These are phyloP conservation scores for Penicillium flavigenum DNA, from an alignment of 495 filamentous ascomycete genomes.

Conservation along the genomic window DNA sequence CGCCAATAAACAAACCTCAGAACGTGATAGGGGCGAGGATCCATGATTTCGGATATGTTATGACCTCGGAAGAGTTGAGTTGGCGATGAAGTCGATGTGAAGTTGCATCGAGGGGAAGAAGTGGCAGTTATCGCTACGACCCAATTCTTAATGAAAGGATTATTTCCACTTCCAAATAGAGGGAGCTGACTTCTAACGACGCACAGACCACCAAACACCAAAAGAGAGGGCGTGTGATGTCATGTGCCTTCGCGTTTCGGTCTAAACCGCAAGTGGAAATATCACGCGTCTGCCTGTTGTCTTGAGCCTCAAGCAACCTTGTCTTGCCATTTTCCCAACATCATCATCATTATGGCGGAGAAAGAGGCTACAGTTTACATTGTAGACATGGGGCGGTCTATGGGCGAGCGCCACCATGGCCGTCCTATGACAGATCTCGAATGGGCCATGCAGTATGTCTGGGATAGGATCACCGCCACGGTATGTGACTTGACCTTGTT, in stretches of 20 bases:
- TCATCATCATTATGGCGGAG: conserved; percentile 66
- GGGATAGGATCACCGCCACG: conserved; percentile 89
- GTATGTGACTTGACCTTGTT: conserved; percentile 35
- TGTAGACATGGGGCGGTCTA: conserved; percentile 80
- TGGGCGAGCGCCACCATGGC: conserved; percentile 73
- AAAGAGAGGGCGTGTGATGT: conserved; percentile 36
- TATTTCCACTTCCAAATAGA: conserved; percentile 9
- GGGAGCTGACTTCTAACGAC: conserved; percentile 12
- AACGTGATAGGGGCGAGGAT: conserved; percentile 74
- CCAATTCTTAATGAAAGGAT: not conserved
- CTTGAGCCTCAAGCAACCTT: conserved; percentile 10
- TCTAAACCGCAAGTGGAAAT: conserved; percentile 41
- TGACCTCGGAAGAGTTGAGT: not conserved
- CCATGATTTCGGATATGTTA: conserved; percentile 32
- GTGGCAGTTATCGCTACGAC: not conserved
- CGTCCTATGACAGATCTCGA: conserved; percentile 79
- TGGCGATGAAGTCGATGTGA: conserved; percentile 5
- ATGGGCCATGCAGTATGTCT: conserved; percentile 89
- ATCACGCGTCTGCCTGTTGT: conserved; percentile 47
- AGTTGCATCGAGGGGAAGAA: conserved; percentile 1
- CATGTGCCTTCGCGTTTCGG: conserved; percentile 43
- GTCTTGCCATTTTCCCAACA: conserved; percentile 3
- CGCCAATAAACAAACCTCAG: conserved; percentile 55
- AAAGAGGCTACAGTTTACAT: conserved; percentile 95
- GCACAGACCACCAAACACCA: conserved; percentile 15